Evolutionary conservation across 1,139 yeast species (phyloP), one percentile per base, ranked within the genome.

Genomic region (Geotrichum restrictum): DNA sequence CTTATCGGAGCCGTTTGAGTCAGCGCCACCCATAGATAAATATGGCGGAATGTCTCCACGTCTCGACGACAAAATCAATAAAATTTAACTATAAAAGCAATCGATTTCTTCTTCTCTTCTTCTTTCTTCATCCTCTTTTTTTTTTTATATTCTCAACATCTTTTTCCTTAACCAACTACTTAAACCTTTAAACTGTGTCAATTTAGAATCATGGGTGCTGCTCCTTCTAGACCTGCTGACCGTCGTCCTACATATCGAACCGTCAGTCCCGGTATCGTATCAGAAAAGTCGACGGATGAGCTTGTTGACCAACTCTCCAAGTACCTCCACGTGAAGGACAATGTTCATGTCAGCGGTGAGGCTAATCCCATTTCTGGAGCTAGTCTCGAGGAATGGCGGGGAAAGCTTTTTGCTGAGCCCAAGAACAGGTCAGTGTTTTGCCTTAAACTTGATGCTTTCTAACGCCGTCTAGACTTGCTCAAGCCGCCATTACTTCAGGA

Each of bases 401-500:
- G 69, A 2, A 74, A 74, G 16, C 70, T 83, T 43, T 62, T 73
- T 24, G 57, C 75, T 1, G 80, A 79, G 59, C 76, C 81, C 18
- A 81, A 81, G 67, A 82, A 82, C 21, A 31, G 63, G 45, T 42
- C 10, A 3, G 45, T 29, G 3, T 27, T 7, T 3, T n/a, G 33
- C 32, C 19, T 11, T 10, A 32, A 13, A 29, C n/a, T 21, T 10
- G 44, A 8, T 11, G 14, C 6, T 18, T 21, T 10, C 27, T 29
- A 29, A 42, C 34, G 27, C 13, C 11, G n/a, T 5, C 16, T 38
- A 68, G 73, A 43, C 71, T 83, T 57, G 83, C 85, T 1, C 79
- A 81, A 62, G 75, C 78, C 54, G 85, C 85, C 1, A 70, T 83
- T 57, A 75, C 83, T 11, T 74, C 76, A 33, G 77, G 76, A 56